These are phyloP conservation scores for Ophiostoma sp. DNA, from an alignment of 2,329 filamentous ascomycete species.

Conservation along the genomic window DNA sequence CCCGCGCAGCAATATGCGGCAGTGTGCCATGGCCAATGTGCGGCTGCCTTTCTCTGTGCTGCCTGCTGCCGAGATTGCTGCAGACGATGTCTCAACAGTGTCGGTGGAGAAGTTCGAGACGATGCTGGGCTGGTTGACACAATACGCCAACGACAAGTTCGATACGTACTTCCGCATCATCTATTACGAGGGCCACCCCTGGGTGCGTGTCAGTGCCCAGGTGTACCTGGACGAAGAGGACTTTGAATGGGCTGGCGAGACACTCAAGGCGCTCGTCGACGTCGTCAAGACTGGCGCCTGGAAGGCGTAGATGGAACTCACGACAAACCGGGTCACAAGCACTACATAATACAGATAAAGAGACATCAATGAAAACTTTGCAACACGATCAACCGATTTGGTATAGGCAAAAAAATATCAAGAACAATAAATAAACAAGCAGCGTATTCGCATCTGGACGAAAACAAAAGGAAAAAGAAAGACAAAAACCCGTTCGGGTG, in stretches of 20 bases:
- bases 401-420: background rate
- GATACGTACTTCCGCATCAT: constrained; percentile 57
- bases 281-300: constrained; percentile 26
- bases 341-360: background rate
- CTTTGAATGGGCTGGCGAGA: constrained; percentile 55
- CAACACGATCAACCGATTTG: background rate
- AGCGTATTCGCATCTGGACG: background rate
- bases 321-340: background rate
- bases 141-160: constrained; percentile 39
- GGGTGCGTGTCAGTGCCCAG: constrained; percentile 60
- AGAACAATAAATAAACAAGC: background rate
- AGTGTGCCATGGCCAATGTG: constrained; percentile 60
- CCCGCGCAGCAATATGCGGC: constrained; percentile 43
- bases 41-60: constrained; percentile 46
- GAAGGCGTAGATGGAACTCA: constrained; percentile 15
- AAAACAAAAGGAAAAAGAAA: background rate
- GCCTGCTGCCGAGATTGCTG: constrained; percentile 14
- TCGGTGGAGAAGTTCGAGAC: constrained; percentile 26
- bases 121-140: constrained; percentile 38
- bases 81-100: constrained; percentile 10
- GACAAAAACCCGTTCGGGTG: background rate
- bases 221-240: constrained; percentile 61
- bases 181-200: constrained; percentile 52
- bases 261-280: constrained; percentile 38
- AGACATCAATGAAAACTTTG: background rate